A percentile compares a stretch with the other conserved stretches of the same genome.
Evolutionary conservation across 148 eudicot species (phyloP).

Genomic region (Fagopyrum tataricum): DNA sequence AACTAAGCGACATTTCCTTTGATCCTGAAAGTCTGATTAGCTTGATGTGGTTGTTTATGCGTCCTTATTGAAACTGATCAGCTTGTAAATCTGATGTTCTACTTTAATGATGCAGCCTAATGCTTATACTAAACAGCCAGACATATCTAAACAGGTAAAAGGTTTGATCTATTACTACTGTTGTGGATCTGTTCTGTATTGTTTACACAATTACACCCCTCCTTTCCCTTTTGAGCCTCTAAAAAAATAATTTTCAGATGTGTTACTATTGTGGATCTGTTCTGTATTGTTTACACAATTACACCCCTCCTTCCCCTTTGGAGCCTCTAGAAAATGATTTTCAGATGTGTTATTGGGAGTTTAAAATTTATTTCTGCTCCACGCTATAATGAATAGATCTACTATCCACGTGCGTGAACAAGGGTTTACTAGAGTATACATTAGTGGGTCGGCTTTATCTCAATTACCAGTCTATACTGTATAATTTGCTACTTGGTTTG

Average conservation of each 20-base stretch:
- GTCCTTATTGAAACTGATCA: not conserved
- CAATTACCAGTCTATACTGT: too few species aligned
- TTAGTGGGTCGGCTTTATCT: too few species aligned
- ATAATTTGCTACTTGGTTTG: not conserved
- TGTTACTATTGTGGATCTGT: not conserved
- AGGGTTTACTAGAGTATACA: too few species aligned
- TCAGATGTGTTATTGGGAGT: not conserved
- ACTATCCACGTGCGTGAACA: too few species aligned
- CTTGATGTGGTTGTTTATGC: not conserved
- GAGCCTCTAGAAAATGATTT: not conserved
- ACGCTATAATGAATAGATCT: too few species aligned
- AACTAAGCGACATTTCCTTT: not conserved
- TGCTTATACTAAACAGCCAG: slow-evolving; percentile 67
- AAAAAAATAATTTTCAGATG: too few species aligned
- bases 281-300: not conserved
- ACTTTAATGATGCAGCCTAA: slow-evolving; percentile 43
- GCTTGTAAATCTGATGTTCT: slow-evolving; percentile 12
- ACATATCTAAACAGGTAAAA: slow-evolving; percentile 82
- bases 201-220: not conserved
- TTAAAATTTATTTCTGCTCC: too few species aligned
- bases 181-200: not conserved
- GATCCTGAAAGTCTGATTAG: not conserved
- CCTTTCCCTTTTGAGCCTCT: not conserved
- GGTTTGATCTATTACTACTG: not conserved
- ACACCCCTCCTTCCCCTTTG: not conserved